These are phyloP conservation scores for Neurospora sp. DNA, from an alignment of 495 filamentous ascomycete species.

Conservation along the genomic window DNA sequence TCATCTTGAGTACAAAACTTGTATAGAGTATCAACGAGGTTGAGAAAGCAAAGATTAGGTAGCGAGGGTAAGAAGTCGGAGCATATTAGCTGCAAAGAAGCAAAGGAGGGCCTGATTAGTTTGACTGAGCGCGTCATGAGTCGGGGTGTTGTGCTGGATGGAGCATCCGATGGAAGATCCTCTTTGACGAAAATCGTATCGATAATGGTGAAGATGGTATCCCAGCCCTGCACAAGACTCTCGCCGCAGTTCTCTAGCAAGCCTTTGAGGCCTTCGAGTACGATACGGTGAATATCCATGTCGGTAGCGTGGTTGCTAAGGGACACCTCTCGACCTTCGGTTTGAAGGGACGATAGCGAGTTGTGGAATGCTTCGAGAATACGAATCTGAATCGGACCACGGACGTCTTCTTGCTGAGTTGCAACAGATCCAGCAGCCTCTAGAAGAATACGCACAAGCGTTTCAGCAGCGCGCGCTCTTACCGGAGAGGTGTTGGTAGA, in stretches of 20 bases:
- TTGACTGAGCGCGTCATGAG: constrained; percentile 54
- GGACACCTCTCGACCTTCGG: constrained; percentile 33
- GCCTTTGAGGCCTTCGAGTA: constrained; percentile 68
- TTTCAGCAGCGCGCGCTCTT: constrained; percentile 60
- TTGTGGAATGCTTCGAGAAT: constrained; percentile 58
- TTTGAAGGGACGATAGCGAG: constrained; percentile 39
- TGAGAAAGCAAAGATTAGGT: constrained; percentile 67
- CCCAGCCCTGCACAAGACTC: constrained; percentile 70
- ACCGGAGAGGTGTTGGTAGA: constrained; percentile 45
- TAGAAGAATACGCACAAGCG: constrained; percentile 63
- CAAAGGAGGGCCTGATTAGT: constrained; percentile 76
- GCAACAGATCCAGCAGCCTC: constrained; percentile 47
- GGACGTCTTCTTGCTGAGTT: constrained; percentile 36
- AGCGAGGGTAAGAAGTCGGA: constrained; percentile 83
- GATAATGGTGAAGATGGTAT: constrained; percentile 74
- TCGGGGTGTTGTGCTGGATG: constrained; percentile 8
- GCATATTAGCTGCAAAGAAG: constrained; percentile 81
- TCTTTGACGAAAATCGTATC: constrained; percentile 62
- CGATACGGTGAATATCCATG: constrained; percentile 71
- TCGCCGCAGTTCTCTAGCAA: constrained; percentile 88
- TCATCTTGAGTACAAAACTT: constrained; percentile 78
- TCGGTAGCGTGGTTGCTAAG: constrained; percentile 51
- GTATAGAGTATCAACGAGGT: constrained; percentile 78
- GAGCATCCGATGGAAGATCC: constrained; percentile 14
- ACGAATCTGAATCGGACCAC: constrained; percentile 53